phyloP scores from a whole-genome alignment of 495 filamentous ascomycete genomes.

The Echria macrotheca region DNA sequence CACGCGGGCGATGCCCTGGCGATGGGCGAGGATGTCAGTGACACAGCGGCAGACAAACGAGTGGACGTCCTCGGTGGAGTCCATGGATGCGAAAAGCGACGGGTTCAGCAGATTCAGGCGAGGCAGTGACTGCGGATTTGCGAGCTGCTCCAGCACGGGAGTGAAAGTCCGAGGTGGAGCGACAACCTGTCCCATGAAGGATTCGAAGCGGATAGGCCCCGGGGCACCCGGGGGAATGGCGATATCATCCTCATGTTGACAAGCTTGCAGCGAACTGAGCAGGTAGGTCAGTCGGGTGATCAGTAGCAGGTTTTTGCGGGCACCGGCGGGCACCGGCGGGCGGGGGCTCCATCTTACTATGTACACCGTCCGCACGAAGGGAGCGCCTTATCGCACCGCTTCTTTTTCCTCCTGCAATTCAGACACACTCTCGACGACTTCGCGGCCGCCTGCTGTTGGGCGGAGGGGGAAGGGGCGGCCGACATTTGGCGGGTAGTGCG shows the following conservation, averaged over 20 bases:
- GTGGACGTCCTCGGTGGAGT: slow-evolving; percentile 23
- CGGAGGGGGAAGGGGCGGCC: slow-evolving; percentile 12
- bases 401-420: slow-evolving; percentile 25
- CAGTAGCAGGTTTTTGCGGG: not conserved
- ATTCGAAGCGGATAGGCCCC: slow-evolving; percentile 11
- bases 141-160: slow-evolving; percentile 12
- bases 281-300: not conserved
- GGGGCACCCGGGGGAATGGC: slow-evolving; percentile 6
- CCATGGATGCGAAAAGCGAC: slow-evolving; percentile 19
- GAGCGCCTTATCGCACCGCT: slow-evolving; percentile 24
- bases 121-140: slow-evolving; percentile 2
- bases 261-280: slow-evolving; percentile 18
- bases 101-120: slow-evolving; percentile 15
- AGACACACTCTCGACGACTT: slow-evolving; percentile 25
- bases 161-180: slow-evolving; percentile 9
- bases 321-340: not conserved
- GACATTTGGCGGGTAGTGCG: not conserved
- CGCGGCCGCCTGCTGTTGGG: slow-evolving; percentile 4
- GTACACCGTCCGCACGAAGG: slow-evolving; percentile 23
- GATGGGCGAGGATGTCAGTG: slow-evolving; percentile 59
- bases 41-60: slow-evolving; percentile 54
- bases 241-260: slow-evolving; percentile 24
- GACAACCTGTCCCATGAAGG: slow-evolving; percentile 13
- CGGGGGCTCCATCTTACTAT: slow-evolving; percentile 14
- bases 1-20: slow-evolving; percentile 55